phyloP scores from a whole-genome alignment of 495 filamentous ascomycete species.

The Lichenothelia convexa region DNA sequence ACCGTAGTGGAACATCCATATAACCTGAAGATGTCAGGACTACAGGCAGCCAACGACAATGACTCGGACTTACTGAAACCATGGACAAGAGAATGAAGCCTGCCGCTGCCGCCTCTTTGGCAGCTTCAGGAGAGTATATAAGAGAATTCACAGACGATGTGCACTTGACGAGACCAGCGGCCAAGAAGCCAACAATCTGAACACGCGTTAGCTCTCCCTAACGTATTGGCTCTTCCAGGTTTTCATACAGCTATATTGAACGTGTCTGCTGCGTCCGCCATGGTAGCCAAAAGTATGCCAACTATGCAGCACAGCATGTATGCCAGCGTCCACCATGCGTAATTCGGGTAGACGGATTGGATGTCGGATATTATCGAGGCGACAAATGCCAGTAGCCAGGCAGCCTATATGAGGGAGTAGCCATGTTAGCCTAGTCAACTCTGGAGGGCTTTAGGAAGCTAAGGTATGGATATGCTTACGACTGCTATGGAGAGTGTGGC shows the following conservation, averaged over 20 bases:
- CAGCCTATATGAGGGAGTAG: constrained; percentile 37
- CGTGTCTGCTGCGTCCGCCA: constrained; percentile 60
- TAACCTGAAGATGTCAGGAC: constrained; percentile 39
- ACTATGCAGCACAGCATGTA: constrained; percentile 70
- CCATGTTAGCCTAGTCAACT: not conserved
- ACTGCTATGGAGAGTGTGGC: constrained; percentile 83
- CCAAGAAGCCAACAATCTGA: constrained; percentile 68
- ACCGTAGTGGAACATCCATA: constrained; percentile 98
- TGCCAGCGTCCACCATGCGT: constrained; percentile 74
- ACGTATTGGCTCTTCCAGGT: not conserved
- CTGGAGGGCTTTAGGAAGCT: not conserved
- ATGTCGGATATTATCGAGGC: constrained; percentile 61
- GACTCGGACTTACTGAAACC: constrained; percentile 54
- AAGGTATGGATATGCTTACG: constrained; percentile 33
- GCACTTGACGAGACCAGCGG: constrained; percentile 62
- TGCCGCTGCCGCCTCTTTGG: constrained; percentile 73
- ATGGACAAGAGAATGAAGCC: constrained; percentile 93
- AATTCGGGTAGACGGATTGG: constrained; percentile 47
- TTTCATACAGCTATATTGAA: constrained; percentile 74
- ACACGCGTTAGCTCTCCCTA: constrained; percentile 5
- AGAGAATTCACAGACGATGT: constrained; percentile 67
- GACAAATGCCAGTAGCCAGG: constrained; percentile 87
- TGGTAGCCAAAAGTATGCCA: constrained; percentile 62
- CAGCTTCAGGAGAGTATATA: constrained; percentile 48
- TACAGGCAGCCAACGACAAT: not conserved